Base-by-base conservation (phyloP, 2,329 filamentous ascomycete genomes). In the Camillea tinctor region DNA sequence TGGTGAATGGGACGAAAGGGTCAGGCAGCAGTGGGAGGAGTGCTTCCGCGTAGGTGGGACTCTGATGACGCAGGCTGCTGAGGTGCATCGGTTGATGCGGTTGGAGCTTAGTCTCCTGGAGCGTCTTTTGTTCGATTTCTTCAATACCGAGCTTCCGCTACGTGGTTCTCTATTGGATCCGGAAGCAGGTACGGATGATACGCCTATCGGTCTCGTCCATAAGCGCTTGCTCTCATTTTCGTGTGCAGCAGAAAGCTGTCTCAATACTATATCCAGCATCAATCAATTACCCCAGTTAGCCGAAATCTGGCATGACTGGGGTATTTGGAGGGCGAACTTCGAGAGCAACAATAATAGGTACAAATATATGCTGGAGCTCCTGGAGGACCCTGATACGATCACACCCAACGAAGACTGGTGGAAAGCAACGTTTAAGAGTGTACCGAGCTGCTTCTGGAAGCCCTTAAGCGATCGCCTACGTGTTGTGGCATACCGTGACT, bases 401-500 rank as follows among this genome's bases (percentile, higher is more conserved):
- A 2, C 59, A 13, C 57, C 61, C 1, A 40, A 57, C 3, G 67
- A 68, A 50, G 9, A 24, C 17, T 51, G 5, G 0, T 68, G 61
- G 62, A 68, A 65, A 53, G 56, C 26, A 1, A 50, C 26, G 0
- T 61, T 71, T 52, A 3, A 55, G 13, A 50, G 58, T 17, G 30
- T 72, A 11, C 67, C 68, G 15, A 64, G 69, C 1, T 62, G 62
- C 3, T 52, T 54, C 20, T 69, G 61, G 66, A 66, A 62, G 60
- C 54, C 13, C n/a, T 26, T 44, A 1, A 19, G 55, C 1, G 61
- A 66, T 9, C 60, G 65, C 13, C 50, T 66, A 2, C 50, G 57
- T 13, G 54, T 59, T 17, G 53, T 70, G 15, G 70, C 66, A 1
- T 9, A 58, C 0, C 60, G 52, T 9, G 66, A 71, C 50, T 73